phyloP scores from a whole-genome alignment of 495 filamentous ascomycete genomes.

The Lophiostoma macrostomum region DNA sequence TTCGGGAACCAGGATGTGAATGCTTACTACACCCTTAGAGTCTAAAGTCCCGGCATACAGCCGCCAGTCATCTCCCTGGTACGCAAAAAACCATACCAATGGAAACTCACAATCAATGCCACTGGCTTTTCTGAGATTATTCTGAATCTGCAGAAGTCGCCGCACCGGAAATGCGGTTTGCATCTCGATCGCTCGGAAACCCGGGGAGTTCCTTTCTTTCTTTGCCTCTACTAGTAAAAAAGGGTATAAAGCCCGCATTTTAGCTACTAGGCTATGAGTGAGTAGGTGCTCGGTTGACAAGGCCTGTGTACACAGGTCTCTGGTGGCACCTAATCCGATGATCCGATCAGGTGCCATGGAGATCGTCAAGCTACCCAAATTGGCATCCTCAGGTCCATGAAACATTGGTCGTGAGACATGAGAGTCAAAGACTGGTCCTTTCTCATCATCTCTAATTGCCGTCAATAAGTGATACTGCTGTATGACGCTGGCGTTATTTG shows the following conservation, averaged over 20 bases:
- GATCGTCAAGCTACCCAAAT: background rate
- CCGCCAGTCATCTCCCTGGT: conserved; percentile 9
- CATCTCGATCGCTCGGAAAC: background rate
- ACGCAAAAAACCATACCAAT: conserved; percentile 15
- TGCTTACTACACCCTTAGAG: background rate
- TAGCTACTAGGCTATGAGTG: background rate
- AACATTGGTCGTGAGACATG: background rate
- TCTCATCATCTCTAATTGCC: background rate
- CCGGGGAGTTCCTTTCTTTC: background rate
- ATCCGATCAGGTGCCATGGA: background rate
- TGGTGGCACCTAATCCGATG: background rate
- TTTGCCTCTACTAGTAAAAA: conserved; percentile 13
- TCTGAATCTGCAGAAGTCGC: background rate
- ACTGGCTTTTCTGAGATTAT: background rate
- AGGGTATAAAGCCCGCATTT: background rate
- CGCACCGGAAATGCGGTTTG: conserved; percentile 12
- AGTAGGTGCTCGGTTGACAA: too few relatives aligned
- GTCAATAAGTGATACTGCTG: too few relatives aligned
- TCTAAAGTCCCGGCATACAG: conserved; percentile 5
- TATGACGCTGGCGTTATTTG: too few relatives aligned
- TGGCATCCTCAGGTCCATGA: background rate
- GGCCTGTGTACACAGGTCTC: background rate
- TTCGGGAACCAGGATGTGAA: background rate
- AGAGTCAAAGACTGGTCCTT: background rate
- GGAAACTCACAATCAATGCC: background rate